Base-by-base conservation (phyloP, 805 yeast species). In the Komagataella pseudopastoris region DNA sequence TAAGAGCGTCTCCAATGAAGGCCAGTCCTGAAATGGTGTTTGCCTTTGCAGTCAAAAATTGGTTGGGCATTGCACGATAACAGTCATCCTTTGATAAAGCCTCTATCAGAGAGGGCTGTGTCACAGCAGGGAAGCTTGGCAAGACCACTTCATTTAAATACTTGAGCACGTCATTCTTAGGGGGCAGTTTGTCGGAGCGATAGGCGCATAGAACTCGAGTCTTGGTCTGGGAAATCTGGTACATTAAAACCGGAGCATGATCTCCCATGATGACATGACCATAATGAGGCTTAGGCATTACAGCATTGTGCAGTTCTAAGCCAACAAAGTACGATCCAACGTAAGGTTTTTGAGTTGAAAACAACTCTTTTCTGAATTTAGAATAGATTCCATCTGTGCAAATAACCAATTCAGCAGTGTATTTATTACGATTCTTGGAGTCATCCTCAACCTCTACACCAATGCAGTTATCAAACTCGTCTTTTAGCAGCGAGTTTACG, bases 351-450 rank as follows among this genome's bases (percentile, higher is more conserved):
- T 17, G 12, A 36, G 74, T 71, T n/a, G 74, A 66, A 18, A 79
- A 70, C 49, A 86, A 73, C 53, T 82, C 83, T 63, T 80, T 86
- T 64, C 99, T 78, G 71, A 91, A 88, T 66, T 84, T 89, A 53
- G 97, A 90, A 62, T 88, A 88, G 52, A 91, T 90, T 54, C 99
- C 99, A 66, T 93, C 99, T 62, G 95, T 88, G 49, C 85, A 78
- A 30, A 89, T 72, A 6, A 91, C 85, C 52, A 89, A 62, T 52
- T 80, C 77, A 3, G 85, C 87, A 18, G 66, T 66, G 69, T 74
- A 81, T 6, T 71, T 66, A 51, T 70, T 68, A 22, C 61, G 60
- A 6, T 69, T 67, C 30, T 72, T 71, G 14, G 70, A 71, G 30
- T 71, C 67, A 54, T 72, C 80, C 30, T 51, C 50, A 16, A 80